Conservation (phyloP, 495 filamentous ascomycete genomes). For the Tuber magnatum region DNA sequence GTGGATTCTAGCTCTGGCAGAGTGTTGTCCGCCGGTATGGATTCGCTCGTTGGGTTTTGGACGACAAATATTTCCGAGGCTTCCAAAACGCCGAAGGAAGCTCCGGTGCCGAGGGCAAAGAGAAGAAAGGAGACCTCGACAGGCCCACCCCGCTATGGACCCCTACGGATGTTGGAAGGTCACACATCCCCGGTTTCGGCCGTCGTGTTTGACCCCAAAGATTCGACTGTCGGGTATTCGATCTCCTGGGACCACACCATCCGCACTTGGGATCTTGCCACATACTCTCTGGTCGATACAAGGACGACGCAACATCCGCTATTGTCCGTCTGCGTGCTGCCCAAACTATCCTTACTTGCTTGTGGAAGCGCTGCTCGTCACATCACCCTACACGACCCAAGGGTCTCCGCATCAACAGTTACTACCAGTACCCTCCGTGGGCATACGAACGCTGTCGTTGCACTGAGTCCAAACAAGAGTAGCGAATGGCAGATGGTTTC, state of each 20-base stretch:
- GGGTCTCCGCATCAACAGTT: slow-evolving; percentile 62
- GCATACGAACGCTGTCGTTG: slow-evolving; percentile 74
- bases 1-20: slow-evolving; percentile 67
- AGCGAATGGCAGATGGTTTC: slow-evolving; percentile 74
- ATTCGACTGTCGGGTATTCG: slow-evolving; percentile 83
- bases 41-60: slow-evolving; percentile 79
- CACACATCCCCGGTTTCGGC: slow-evolving; percentile 67
- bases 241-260: slow-evolving; percentile 81
- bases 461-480: slow-evolving; percentile 60
- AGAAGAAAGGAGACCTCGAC: slow-evolving; percentile 61
- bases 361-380: slow-evolving; percentile 78
- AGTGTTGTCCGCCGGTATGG: slow-evolving; percentile 73
- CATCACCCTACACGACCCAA: slow-evolving; percentile 83
- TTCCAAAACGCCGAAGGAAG: slow-evolving; percentile 58
- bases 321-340: slow-evolving; percentile 63
- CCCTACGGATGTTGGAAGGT: slow-evolving; percentile 62
- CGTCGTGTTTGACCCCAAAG: slow-evolving; percentile 72
- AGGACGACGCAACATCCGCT: slow-evolving; percentile 75
- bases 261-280: slow-evolving; percentile 84
- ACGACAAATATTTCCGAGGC: slow-evolving; percentile 64
- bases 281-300: slow-evolving; percentile 62
- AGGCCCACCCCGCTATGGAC: slow-evolving; percentile 59
- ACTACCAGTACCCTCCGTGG: slow-evolving; percentile 81
- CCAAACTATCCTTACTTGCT: slow-evolving; percentile 61
- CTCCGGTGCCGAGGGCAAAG: slow-evolving; percentile 65